These are phyloP conservation scores for Russula vinacea DNA, from an alignment of 768 basidiomycete species.

Conservation along the genomic window DNA sequence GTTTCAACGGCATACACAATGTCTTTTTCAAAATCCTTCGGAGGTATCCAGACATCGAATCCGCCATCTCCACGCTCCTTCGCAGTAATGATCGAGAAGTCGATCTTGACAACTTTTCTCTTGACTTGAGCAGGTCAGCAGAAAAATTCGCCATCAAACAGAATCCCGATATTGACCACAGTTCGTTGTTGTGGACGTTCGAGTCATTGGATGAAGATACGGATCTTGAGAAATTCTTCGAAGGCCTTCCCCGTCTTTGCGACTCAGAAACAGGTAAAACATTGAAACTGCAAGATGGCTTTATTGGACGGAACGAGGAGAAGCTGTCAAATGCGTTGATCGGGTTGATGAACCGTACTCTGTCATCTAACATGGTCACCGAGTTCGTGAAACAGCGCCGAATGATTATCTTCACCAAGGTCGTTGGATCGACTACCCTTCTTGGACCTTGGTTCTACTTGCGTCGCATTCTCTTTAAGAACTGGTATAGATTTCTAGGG, in stretches of 20 bases:
- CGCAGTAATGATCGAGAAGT: background rate
- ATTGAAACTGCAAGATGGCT: background rate
- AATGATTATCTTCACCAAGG: slow-evolving; percentile 10
- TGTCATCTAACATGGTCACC: slow-evolving; percentile 3
- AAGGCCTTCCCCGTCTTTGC: slow-evolving; percentile 13
- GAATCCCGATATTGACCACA: slow-evolving; percentile 1
- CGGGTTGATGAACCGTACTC: slow-evolving; percentile 15
- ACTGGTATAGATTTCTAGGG: slow-evolving; percentile 1
- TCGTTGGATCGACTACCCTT: background rate
- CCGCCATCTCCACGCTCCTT: too few relatives aligned
- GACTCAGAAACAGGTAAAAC: background rate
- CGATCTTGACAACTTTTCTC: background rate
- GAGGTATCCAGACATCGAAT: background rate
- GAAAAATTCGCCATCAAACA: background rate
- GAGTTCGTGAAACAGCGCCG: slow-evolving; percentile 11
- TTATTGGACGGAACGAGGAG: background rate
- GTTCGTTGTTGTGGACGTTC: slow-evolving; percentile 16
- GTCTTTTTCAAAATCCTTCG: background rate
- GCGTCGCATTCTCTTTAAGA: slow-evolving; percentile 1
- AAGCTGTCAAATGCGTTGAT: background rate
- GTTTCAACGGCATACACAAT: slow-evolving; percentile 1
- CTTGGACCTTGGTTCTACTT: slow-evolving; percentile 6
- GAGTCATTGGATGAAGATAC: slow-evolving; percentile 9
- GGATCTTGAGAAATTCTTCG: slow-evolving; percentile 18
- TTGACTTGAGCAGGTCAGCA: background rate